Evolutionary conservation across 2,329 filamentous ascomycete species (phyloP).

Genomic region (Phaeomoniella chlamydospora): DNA sequence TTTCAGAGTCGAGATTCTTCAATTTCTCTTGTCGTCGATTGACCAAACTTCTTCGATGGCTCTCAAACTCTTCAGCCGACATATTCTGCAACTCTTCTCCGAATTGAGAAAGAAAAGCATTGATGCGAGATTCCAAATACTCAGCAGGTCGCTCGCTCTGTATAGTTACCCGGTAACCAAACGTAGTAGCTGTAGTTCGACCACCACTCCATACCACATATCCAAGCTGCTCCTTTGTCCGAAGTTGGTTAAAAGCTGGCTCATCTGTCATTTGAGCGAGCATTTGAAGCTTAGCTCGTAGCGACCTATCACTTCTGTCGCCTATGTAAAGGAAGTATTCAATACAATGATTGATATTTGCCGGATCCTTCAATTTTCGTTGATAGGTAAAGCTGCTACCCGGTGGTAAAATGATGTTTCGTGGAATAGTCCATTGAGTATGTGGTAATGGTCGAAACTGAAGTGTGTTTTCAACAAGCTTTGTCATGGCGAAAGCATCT

Average conservation of each 20-base stretch:
- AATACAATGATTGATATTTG: slow-evolving; percentile 78
- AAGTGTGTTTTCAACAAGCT: slow-evolving; percentile 65
- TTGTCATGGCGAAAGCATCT: slow-evolving; percentile 72
- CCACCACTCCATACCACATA: slow-evolving; percentile 87
- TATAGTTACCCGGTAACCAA: slow-evolving; percentile 78
- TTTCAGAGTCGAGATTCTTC: slow-evolving; percentile 83
- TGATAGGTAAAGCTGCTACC: slow-evolving; percentile 76
- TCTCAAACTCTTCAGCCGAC: slow-evolving; percentile 72
- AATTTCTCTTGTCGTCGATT: slow-evolving; percentile 78
- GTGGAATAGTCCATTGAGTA: slow-evolving; percentile 64
- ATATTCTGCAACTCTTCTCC: slow-evolving; percentile 55
- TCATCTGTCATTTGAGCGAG: slow-evolving; percentile 86
- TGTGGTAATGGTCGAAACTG: slow-evolving; percentile 59
- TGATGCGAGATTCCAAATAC: slow-evolving; percentile 78
- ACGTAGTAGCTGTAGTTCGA: slow-evolving; percentile 57
- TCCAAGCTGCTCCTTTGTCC: slow-evolving; percentile 88
- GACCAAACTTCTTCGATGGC: slow-evolving; percentile 78
- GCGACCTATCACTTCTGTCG: slow-evolving; percentile 49
- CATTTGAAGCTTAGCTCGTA: slow-evolving; percentile 65
- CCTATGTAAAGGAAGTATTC: slow-evolving; percentile 65
- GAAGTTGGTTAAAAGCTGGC: slow-evolving; percentile 82
- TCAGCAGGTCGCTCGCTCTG: slow-evolving; percentile 78
- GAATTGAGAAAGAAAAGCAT: slow-evolving; percentile 63
- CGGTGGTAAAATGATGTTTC: slow-evolving; percentile 62
- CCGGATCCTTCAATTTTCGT: slow-evolving; percentile 66